Percentiles rank a stretch among this genome's conserved stretches.
Conservation (phyloP, 2,329 filamentous ascomycete genomes). For the Falciphora oryzae region DNA sequence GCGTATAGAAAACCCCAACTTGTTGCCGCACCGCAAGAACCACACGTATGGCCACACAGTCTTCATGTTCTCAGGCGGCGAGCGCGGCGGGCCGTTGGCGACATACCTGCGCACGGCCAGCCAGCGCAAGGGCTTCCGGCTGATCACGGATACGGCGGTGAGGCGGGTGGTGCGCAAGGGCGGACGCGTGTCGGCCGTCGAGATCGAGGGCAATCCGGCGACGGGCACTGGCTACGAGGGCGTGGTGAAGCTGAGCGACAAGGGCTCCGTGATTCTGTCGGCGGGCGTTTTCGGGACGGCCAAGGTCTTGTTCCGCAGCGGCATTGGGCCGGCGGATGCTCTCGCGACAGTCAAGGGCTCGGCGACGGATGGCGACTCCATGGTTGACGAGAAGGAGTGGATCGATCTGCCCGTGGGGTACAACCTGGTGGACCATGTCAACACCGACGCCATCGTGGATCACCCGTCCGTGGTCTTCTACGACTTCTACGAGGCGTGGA, state of each 20-base stretch:
- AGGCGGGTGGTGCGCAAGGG: conserved; percentile 52
- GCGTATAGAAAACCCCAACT: conserved; percentile 48
- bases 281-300: conserved; percentile 65
- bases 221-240: conserved; percentile 49
- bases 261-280: conserved; percentile 62
- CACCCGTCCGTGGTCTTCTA: conserved; percentile 50
- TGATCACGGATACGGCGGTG: conserved; percentile 56
- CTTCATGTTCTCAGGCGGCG: conserved; percentile 57
- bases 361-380: conserved; percentile 40
- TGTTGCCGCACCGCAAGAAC: conserved; percentile 54
- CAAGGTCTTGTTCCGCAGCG: conserved; percentile 61
- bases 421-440: conserved; percentile 52
- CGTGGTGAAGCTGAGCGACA: conserved; percentile 53
- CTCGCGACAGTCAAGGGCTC: conserved; percentile 45
- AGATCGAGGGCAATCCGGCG: conserved; percentile 47
- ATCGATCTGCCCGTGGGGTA: conserved; percentile 54
- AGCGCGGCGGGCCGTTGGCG: conserved; percentile 59
- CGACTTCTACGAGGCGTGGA: conserved; percentile 59
- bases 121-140: conserved; percentile 51
- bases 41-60: conserved; percentile 53
- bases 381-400: conserved; percentile 47
- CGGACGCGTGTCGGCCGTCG: conserved; percentile 53
- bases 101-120: conserved; percentile 57
- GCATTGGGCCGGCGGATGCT: conserved; percentile 61
- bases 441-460: conserved; percentile 41